phyloP scores from a whole-genome alignment of 306 rosid genomes.

The Chamaecrista fasciculata region DNA sequence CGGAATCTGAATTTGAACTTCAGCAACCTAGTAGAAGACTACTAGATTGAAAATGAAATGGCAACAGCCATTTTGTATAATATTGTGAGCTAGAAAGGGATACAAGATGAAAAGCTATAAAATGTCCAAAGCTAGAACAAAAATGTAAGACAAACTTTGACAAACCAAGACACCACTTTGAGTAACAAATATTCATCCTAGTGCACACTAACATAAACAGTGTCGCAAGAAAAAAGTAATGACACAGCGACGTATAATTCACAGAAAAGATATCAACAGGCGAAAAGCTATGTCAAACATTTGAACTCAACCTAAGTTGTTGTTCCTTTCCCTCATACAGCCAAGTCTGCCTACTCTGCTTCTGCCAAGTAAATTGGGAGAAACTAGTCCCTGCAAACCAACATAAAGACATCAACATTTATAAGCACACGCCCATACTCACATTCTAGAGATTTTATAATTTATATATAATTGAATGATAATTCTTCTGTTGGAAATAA shows the following conservation, averaged over 20 bases:
- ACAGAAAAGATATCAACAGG: no score
- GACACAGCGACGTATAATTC: no score
- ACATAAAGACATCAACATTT: conserved; percentile 23
- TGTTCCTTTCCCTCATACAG: conserved; percentile 23
- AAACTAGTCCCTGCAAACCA: conserved; percentile 65
- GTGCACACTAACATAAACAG: no score
- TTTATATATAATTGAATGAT: not conserved
- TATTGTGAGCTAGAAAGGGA: no score
- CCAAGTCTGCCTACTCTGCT: conserved; percentile 6
- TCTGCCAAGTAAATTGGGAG: conserved; percentile 27
- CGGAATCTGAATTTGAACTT: not conserved
- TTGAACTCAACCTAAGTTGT: conserved; percentile 1
- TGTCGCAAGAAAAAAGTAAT: no score
- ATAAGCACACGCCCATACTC: not conserved
- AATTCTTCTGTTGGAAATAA: not conserved
- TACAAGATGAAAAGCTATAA: no score
- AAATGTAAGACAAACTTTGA: no score
- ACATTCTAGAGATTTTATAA: not conserved
- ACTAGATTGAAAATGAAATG: no score
- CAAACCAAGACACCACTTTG: no score
- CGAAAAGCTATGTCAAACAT: conserved; percentile 16
- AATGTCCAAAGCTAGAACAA: no score
- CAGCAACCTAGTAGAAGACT: not conserved
- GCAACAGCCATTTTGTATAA: no score
- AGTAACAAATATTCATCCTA: no score